Evolutionary conservation across 2,329 filamentous ascomycete species (phyloP).

Genomic region (Zymoseptoria brevis): DNA sequence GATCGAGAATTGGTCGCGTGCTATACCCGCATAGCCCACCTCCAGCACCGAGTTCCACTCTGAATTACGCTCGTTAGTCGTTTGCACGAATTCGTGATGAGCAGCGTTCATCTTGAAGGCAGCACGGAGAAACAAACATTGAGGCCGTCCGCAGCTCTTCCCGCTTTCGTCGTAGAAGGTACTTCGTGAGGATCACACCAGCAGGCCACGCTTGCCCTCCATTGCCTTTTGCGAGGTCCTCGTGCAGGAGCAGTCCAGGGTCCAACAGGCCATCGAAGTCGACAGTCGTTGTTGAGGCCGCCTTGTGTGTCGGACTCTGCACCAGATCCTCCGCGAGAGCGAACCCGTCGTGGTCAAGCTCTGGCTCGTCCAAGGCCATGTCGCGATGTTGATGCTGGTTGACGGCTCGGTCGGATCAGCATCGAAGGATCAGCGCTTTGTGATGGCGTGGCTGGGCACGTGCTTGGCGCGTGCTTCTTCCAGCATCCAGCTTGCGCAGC

Average conservation of each 20-base stretch:
- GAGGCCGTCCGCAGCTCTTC: conserved; percentile 56
- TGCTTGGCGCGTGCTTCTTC: background rate
- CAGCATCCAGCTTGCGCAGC: background rate
- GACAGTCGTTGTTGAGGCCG: conserved; percentile 44
- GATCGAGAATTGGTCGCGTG: conserved; percentile 6
- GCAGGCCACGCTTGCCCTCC: conserved; percentile 93
- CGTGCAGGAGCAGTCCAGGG: conserved; percentile 65
- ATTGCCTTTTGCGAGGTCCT: conserved; percentile 81
- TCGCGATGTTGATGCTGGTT: background rate
- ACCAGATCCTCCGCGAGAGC: conserved; percentile 50
- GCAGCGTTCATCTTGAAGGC: background rate
- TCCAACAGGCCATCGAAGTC: conserved; percentile 66
- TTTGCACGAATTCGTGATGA: background rate
- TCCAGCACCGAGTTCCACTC: conserved; percentile 85
- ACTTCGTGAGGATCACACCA: conserved; percentile 78
- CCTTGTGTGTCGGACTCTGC: conserved; percentile 44
- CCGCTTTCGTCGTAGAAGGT: conserved; percentile 68
- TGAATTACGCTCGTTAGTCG: conserved; percentile 31
- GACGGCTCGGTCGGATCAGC: background rate
- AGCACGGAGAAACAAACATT: conserved; percentile 52
- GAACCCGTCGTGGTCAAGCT: conserved; percentile 18
- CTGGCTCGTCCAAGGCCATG: conserved; percentile 1
- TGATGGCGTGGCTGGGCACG: background rate
- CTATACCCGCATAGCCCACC: conserved; percentile 68
- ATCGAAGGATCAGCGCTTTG: background rate